Conservation (phyloP, 2,329 filamentous ascomycete species). For the Cordyceps cicadae region DNA sequence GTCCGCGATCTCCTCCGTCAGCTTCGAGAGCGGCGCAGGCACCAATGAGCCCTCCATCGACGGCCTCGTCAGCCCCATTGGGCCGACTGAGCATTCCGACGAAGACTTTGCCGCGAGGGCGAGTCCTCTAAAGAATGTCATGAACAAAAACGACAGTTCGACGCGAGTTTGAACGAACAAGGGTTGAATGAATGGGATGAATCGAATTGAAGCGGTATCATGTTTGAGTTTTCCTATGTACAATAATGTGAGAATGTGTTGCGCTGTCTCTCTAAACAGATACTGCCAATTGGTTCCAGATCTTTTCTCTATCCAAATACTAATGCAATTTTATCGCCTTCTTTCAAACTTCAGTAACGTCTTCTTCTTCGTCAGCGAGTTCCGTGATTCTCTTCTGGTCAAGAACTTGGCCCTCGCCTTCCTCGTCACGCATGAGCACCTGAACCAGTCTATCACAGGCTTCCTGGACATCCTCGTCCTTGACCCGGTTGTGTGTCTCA, state of each 20-base stretch:
- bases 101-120: neutral
- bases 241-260: neutral
- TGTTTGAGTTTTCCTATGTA: neutral
- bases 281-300: neutral
- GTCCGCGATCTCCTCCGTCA: neutral
- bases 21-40: neutral
- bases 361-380: constrained; percentile 42
- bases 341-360: constrained; percentile 44
- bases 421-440: constrained; percentile 75
- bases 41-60: neutral
- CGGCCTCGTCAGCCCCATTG: constrained; percentile 3
- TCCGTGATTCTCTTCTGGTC: constrained; percentile 38
- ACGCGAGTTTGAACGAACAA: neutral
- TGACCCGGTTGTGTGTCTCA: constrained; percentile 71
- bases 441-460: constrained; percentile 86
- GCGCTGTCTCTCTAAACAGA: neutral
- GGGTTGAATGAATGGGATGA: neutral
- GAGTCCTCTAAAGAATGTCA: neutral
- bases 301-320: neutral
- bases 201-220: too few relatives aligned
- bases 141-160: neutral
- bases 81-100: neutral
- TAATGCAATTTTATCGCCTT: neutral
- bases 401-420: constrained; percentile 28
- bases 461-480: constrained; percentile 73